Evolutionary conservation across 1,139 yeast genomes (phyloP), one percentile per base, ranked within the genome.

Genomic region (Blastobotrys apis): DNA sequence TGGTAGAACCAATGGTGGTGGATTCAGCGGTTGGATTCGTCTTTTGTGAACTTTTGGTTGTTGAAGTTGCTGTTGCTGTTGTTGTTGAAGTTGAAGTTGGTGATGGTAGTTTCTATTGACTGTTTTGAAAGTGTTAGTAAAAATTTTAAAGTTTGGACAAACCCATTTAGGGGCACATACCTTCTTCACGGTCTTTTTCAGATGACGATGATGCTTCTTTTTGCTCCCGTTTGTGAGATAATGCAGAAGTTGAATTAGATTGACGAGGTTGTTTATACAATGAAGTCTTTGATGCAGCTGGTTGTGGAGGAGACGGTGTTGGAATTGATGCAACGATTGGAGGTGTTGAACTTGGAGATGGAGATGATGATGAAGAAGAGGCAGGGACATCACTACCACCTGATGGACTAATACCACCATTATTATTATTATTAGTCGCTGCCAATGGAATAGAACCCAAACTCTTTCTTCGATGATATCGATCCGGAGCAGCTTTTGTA

Each of bases 391-490:
- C n/a, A n/a, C n/a, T n/a, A n/a, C n/a, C n/a, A n/a, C n/a, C n/a
- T n/a, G n/a, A n/a, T n/a, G n/a, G n/a, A n/a, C n/a, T n/a, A n/a
- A n/a, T n/a, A n/a, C n/a, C n/a, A n/a, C n/a, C n/a, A n/a, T n/a
- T n/a, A n/a, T n/a, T n/a, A n/a, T n/a, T n/a, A n/a, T n/a, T n/a
- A n/a, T n/a, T n/a, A n/a, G n/a, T n/a, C n/a, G n/a, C n/a, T n/a
- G n/a, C n/a, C n/a, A n/a, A 41, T 32, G 54, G 34, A 34, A 47
- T 36, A 34, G 50, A 19, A 33, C 43, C 38, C 33, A 39, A 33
- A 33, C 43, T 39, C 47, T 52, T 53, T 39, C 60, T 48, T 16
- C 65, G 57, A 44, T 61, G 64, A 41, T 61, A 61, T 16, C 65
- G 47, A 38, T 56, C 64, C 15, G 65, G 65, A 15, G 44, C 44